A percentile compares a stretch with the other conserved stretches of the same genome.
phyloP scores from a whole-genome alignment of 768 basidiomycete genomes.

The Artomyces pyxidatus region DNA sequence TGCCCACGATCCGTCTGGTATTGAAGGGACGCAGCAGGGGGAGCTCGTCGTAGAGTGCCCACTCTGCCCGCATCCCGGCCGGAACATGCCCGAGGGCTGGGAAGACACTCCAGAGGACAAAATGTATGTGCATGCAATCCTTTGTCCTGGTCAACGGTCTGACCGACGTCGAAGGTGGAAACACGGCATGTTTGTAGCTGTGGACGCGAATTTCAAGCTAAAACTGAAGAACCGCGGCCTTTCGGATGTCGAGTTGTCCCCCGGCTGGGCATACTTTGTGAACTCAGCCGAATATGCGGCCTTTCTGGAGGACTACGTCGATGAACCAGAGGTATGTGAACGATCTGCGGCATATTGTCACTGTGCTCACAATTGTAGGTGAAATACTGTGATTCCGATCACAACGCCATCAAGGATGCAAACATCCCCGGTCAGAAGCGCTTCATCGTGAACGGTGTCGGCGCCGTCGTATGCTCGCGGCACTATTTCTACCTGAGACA shows the following conservation, averaged over 20 bases:
- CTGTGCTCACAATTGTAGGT: not conserved
- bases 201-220: constrained; percentile 6
- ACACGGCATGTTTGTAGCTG: constrained; percentile 6
- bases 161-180: not conserved
- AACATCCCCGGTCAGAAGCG: constrained; percentile 2
- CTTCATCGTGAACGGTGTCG: constrained; percentile 5
- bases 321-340: constrained; percentile 14
- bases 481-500: not conserved
- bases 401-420: constrained; percentile 2
- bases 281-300: not conserved
- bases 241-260: not conserved
- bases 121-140: too few species aligned
- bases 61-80: constrained; percentile 18
- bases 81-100: constrained; percentile 17
- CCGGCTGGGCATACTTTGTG: constrained; percentile 2
- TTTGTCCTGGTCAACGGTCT: too few species aligned
- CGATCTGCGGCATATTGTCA: constrained; percentile 9
- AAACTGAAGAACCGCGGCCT: not conserved
- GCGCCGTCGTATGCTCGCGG: constrained; percentile 7
- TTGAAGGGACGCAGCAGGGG: constrained; percentile 6
- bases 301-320: not conserved
- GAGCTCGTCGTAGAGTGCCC: constrained; percentile 17
- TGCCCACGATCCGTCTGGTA: constrained; percentile 15
- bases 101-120: constrained; percentile 4
- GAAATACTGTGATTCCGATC: not conserved